These are phyloP conservation scores for Saccharomyces pastorianus DNA, from an alignment of 1,139 yeast genomes.

Conservation along the genomic window DNA sequence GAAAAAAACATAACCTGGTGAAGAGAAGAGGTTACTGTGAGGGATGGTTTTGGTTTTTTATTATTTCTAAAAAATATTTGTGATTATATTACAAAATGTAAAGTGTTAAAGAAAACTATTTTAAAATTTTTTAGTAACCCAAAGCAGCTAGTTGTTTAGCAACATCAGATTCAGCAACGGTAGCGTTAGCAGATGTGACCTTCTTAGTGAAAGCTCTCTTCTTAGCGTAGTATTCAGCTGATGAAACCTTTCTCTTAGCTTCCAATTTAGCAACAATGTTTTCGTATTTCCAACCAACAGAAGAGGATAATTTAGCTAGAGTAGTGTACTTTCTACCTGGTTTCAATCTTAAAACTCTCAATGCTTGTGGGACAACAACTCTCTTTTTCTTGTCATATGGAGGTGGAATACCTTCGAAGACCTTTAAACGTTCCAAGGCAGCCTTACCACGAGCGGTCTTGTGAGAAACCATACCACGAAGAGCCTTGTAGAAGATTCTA, in stretches of 20 bases:
- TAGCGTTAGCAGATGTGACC: constrained; percentile 75
- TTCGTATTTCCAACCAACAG: constrained; percentile 99
- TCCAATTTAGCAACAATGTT: constrained; percentile 94
- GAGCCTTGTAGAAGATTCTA: constrained; percentile 98
- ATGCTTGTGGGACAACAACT: constrained; percentile 99
- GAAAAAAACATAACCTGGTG: no score
- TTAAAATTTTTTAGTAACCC: constrained; percentile 54
- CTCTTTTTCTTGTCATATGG: constrained; percentile 99
- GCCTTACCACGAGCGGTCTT: constrained; percentile 99
- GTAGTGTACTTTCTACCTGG: constrained; percentile 99
- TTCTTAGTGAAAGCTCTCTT: constrained; percentile 94
- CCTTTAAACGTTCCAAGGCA: constrained; percentile 98
- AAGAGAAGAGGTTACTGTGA: background rate
- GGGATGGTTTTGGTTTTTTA: background rate
- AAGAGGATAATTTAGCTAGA: constrained; percentile 88
- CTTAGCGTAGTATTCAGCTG: constrained; percentile 98
- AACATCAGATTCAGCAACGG: constrained; percentile 62
- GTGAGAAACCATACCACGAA: constrained; percentile 99
- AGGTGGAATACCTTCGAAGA: constrained; percentile 98
- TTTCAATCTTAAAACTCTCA: constrained; percentile 97
- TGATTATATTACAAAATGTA: background rate
- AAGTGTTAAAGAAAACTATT: background rate
- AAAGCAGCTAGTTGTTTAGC: constrained; percentile 75
- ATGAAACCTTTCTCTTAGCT: constrained; percentile 98
- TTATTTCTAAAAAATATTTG: background rate